These are phyloP conservation scores for Thermomyces lanuginosus DNA, from an alignment of 2,329 filamentous ascomycete species.

Conservation along the genomic window DNA sequence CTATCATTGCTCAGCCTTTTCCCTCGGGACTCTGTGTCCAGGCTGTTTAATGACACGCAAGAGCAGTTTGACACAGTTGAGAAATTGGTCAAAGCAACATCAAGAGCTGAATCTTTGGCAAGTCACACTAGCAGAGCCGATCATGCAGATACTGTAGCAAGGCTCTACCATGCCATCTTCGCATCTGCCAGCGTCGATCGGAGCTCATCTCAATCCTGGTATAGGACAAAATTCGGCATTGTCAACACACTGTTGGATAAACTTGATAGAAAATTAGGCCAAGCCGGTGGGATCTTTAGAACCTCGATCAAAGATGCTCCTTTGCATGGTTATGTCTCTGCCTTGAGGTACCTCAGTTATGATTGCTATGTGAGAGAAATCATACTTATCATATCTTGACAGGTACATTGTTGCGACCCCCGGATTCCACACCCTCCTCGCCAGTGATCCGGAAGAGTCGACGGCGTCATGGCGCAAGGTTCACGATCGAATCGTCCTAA, in stretches of 20 bases:
- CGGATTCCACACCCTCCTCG: conserved; percentile 20
- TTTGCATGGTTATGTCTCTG: conserved; percentile 54
- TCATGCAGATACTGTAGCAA: conserved; percentile 79
- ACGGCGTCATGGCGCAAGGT: conserved; percentile 16
- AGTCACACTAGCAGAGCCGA: conserved; percentile 62
- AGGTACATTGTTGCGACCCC: conserved; percentile 36
- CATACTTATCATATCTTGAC: conserved; percentile 6
- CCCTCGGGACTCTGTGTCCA: conserved; percentile 15
- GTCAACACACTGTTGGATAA: conserved; percentile 42
- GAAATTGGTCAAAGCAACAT: conserved; percentile 17
- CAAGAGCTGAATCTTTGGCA: conserved; percentile 22
- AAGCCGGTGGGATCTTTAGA: conserved; percentile 49
- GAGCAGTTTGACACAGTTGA: conserved; percentile 11
- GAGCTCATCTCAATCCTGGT: conserved; percentile 12
- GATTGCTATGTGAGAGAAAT: not conserved
- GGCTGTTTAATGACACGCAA: conserved; percentile 3
- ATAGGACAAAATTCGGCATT: conserved; percentile 30
- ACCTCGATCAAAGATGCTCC: conserved; percentile 50
- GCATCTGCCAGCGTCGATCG: conserved; percentile 32
- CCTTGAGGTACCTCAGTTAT: conserved; percentile 38
- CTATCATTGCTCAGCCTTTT: conserved; percentile 30
- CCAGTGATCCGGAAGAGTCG: conserved; percentile 8
- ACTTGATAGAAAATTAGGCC: conserved; percentile 47
- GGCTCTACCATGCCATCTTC: conserved; percentile 55
- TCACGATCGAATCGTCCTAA: conserved; percentile 37